Evolutionary conservation across 2,329 filamentous ascomycete species (phyloP).

Genomic region (Acrodontium crateriforme): DNA sequence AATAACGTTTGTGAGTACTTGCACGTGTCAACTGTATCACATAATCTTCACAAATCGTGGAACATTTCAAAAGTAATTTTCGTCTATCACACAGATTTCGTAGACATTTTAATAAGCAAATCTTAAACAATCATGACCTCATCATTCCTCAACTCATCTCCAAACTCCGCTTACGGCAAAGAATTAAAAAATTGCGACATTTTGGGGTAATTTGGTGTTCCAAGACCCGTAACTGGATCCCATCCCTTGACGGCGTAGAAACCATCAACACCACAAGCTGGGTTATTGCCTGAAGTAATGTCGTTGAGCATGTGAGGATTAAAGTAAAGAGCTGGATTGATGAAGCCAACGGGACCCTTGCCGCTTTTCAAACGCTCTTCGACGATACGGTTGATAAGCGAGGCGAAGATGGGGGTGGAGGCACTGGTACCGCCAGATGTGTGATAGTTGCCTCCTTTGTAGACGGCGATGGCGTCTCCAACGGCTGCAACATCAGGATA

Average conservation of each 20-base stretch:
- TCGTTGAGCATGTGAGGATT: constrained; percentile 10
- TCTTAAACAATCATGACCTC: too few species aligned
- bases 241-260: constrained; percentile 17
- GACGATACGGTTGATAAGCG: constrained; percentile 16
- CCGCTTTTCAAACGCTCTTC: constrained; percentile 12
- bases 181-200: constrained; percentile 13
- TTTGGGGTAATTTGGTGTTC: constrained; percentile 14
- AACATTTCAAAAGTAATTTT: too few species aligned
- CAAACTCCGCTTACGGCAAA: constrained; percentile 4
- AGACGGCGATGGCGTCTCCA: constrained; percentile 28
- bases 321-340: constrained; percentile 9
- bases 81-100: too few species aligned
- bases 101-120: too few species aligned
- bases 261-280: constrained; percentile 19
- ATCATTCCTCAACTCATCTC: too few species aligned
- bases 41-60: too few species aligned
- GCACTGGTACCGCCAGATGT: constrained; percentile 12
- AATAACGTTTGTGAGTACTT: too few species aligned
- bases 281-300: constrained; percentile 13
- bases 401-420: constrained; percentile 15
- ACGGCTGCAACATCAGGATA: constrained; percentile 38
- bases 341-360: constrained; percentile 10
- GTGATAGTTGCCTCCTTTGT: constrained; percentile 24
- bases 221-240: constrained; percentile 21
- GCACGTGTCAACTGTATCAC: too few species aligned